Base-by-base conservation (phyloP, 768 basidiomycete genomes). In the Podaxis sp. region DNA sequence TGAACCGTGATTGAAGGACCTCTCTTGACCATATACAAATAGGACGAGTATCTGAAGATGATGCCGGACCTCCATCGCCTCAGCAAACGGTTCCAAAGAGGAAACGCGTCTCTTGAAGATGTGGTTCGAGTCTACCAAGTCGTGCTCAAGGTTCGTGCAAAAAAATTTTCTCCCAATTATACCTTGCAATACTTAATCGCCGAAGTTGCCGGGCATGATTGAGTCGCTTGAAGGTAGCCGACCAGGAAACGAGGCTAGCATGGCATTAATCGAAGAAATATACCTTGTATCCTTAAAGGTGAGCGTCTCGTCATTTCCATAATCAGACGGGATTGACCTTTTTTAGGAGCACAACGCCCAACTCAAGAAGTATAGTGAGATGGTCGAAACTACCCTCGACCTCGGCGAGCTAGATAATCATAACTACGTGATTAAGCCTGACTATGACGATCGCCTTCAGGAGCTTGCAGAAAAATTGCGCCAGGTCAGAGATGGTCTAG, bases 51-150 rank as follows among this genome's bases (percentile, higher is more conserved):
- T 67, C 77, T 99, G 67, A 93, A 91, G 68, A 70, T 84, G 16
- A 94, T 99, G 87, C 97, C 97, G 0, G 97, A 99, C 70, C 84
- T 99, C 71, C 90, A 89, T 65, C 85, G 97, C 2, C 81, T 99
- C 21, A 88, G 88, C 68, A 98, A 98, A 71, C 85, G 91, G 16
- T 95, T 99, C 74, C 89, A 93, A 71, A 90, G 89, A 64, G 82
- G 85, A 0, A 80, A 85, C 4, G 95, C 95, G 0, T 86, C 86
- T 0, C 82, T 99, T 4, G 95, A 98, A 67, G 95, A 99, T 67
- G 94, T 98, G 5, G 94, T 98, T 9, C 86, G 96, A 1, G 89
- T 96, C 0, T 98, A 98, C 70, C 96, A 99, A 71, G 94, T 95
- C 1, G 86, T 95, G 1, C 72, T 90, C 25, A 91, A 91, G 77